Percentiles rank a stretch among this genome's conserved stretches.
Conservation (phyloP, 2,329 filamentous ascomycete species). For the Pestalotiopsis sp. region DNA sequence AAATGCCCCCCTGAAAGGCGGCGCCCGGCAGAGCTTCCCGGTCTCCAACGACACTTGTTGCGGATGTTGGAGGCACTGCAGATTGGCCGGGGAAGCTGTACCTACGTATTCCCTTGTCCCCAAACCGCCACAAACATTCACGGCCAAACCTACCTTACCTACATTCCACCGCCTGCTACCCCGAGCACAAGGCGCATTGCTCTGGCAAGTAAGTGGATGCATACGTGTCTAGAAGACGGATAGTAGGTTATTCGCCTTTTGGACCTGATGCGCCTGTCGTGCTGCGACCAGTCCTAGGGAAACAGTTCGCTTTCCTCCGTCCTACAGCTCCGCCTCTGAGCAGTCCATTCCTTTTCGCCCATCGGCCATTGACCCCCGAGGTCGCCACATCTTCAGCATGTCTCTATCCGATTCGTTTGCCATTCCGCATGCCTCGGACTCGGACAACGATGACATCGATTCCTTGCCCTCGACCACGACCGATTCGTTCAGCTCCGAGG, state of each 20-base stretch:
- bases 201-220: background rate
- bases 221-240: background rate
- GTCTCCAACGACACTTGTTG: background rate
- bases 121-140: background rate
- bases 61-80: background rate
- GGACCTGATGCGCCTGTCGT: constrained; percentile 14
- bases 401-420: constrained; percentile 52
- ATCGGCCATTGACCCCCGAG: constrained; percentile 24
- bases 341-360: background rate
- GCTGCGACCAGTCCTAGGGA: background rate
- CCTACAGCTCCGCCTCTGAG: constrained; percentile 1
- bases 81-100: background rate
- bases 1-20: background rate
- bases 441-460: constrained; percentile 62
- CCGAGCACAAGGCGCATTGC: background rate
- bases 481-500: constrained; percentile 53
- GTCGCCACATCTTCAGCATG: constrained; percentile 24
- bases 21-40: background rate
- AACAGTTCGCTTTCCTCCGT: constrained; percentile 6
- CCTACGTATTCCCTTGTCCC: background rate
- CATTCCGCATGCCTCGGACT: constrained; percentile 48
- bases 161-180: background rate
- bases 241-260: background rate
- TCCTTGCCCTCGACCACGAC: constrained; percentile 66
- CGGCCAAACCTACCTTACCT: background rate